These are phyloP conservation scores for Citrullus colocynthis DNA, from an alignment of 306 rosid species.

Conservation along the genomic window DNA sequence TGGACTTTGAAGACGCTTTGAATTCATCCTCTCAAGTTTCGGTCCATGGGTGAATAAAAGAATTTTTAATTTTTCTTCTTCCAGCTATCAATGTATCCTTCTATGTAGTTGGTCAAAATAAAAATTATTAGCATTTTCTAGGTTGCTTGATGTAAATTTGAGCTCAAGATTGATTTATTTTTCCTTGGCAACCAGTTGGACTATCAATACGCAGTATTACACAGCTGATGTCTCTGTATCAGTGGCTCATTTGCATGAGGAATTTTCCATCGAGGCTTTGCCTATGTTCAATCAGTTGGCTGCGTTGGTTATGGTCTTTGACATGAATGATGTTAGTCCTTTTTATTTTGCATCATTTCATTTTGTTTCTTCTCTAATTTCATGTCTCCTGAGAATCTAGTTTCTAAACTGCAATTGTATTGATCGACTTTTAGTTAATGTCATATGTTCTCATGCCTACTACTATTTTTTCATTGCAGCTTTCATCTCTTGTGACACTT, in stretches of 20 bases:
- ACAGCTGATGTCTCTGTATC: slow-evolving; percentile 72
- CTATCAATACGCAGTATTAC: slow-evolving; percentile 61
- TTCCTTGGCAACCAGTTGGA: slow-evolving; percentile 42
- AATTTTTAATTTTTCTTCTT: not conserved
- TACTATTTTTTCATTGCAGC: slow-evolving; percentile 31
- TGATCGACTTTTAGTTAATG: not conserved
- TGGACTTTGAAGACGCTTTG: slow-evolving; percentile 47
- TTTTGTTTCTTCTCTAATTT: not conserved
- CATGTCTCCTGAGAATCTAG: not conserved
- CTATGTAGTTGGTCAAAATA: not conserved
- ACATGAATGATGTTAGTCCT: slow-evolving; percentile 59
- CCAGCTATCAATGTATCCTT: not conserved
- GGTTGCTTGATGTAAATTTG: not conserved
- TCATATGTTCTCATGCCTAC: not conserved
- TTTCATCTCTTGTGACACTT: slow-evolving; percentile 45
- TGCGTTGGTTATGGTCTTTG: slow-evolving; percentile 77
- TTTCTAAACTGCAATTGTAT: not conserved
- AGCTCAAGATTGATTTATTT: not conserved
- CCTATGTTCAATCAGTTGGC: slow-evolving; percentile 36
- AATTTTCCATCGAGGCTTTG: slow-evolving; percentile 32
- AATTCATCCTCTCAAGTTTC: slow-evolving; percentile 42
- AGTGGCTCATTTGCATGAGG: slow-evolving; percentile 57
- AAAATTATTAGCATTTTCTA: not conserved
- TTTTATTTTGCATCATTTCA: not conserved
- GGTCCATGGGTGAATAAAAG: slow-evolving; percentile 46